Percentiles rank a stretch among this genome's conserved stretches.
Conservation (phyloP, 176 grass and related monocot species). For the Thalia dealbata region DNA sequence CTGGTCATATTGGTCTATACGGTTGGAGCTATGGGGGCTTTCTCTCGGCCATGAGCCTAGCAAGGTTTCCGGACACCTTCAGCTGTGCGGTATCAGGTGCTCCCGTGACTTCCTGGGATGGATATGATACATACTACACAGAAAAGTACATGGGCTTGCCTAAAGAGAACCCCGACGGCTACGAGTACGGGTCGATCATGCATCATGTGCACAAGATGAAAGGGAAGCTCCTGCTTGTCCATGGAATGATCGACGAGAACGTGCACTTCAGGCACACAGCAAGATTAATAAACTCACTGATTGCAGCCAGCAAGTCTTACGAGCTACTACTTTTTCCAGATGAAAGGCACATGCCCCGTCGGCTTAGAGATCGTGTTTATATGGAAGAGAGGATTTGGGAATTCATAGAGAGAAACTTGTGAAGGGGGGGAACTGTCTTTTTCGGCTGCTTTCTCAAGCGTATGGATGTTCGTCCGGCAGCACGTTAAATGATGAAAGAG, state of each 20-base stretch:
- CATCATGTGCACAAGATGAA: constrained; percentile 65
- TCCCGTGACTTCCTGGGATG: constrained; percentile 89
- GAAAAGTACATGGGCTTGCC: constrained; percentile 96
- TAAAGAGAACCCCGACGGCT: constrained; percentile 45
- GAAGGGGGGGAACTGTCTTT: constrained; percentile 8
- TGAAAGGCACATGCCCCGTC: constrained; percentile 87
- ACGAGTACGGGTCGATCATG: constrained; percentile 77
- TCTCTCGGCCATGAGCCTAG: constrained; percentile 86
- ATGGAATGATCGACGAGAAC: constrained; percentile 97
- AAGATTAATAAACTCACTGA: constrained; percentile 66
- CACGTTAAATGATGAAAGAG: neutral
- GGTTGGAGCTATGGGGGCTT: constrained; percentile 98
- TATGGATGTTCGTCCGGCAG: neutral
- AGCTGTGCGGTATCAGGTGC: constrained; percentile 85
- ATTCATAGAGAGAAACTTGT: constrained; percentile 82
- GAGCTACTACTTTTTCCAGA: constrained; percentile 93
- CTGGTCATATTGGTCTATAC: constrained; percentile 82
- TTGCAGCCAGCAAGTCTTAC: constrained; percentile 64
- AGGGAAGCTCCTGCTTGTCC: constrained; percentile 81
- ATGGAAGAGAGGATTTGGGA: constrained; percentile 98
- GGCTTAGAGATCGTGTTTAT: constrained; percentile 61
- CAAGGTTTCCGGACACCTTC: constrained; percentile 63
- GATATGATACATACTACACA: constrained; percentile 92
- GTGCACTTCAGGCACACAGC: constrained; percentile 98
- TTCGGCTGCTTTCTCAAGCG: neutral